Percentiles rank a stretch among this genome's conserved stretches.
These are phyloP conservation scores for Coemansia sp. DNA, from an alignment of 192 early-diverging fungal species.

Conservation along the genomic window DNA sequence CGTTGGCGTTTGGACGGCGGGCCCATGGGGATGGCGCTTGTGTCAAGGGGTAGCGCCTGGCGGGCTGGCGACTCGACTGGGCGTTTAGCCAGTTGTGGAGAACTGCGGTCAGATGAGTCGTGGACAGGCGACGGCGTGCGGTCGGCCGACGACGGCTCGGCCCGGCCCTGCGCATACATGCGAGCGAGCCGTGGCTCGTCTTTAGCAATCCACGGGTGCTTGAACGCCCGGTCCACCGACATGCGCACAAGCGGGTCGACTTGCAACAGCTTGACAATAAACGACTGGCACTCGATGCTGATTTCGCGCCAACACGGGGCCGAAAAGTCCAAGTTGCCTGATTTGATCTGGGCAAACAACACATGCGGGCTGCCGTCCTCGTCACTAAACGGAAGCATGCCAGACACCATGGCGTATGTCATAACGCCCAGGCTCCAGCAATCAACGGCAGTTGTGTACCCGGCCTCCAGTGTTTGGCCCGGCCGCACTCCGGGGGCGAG, in stretches of 20 bases:
- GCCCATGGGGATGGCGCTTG: constrained; percentile 24
- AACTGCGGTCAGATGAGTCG: not conserved
- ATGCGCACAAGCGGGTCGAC: constrained; percentile 54
- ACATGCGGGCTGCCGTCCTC: constrained; percentile 41
- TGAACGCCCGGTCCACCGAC: constrained; percentile 56
- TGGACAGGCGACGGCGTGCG: constrained; percentile 13
- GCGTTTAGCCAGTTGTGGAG: not conserved
- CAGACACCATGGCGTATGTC: constrained; percentile 73
- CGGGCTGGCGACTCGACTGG: not conserved
- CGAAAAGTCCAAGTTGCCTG: constrained; percentile 51
- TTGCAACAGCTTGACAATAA: constrained; percentile 48
- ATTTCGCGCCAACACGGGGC: constrained; percentile 47
- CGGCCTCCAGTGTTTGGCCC: constrained; percentile 36
- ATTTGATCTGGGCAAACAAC: constrained; percentile 48
- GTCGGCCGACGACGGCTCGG: not conserved
- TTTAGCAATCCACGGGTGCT: constrained; percentile 58
- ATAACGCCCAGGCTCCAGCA: constrained; percentile 79
- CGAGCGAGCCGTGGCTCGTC: constrained; percentile 44
- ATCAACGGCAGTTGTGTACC: constrained; percentile 63
- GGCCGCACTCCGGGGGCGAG: constrained; percentile 42
- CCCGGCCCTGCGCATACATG: constrained; percentile 34
- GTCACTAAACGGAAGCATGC: constrained; percentile 52
- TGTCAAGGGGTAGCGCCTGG: not conserved
- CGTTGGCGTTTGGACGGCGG: constrained; percentile 41
- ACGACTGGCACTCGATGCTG: constrained; percentile 43